Conservation (phyloP, 345 rosid species). For the Brassica cretica region DNA sequence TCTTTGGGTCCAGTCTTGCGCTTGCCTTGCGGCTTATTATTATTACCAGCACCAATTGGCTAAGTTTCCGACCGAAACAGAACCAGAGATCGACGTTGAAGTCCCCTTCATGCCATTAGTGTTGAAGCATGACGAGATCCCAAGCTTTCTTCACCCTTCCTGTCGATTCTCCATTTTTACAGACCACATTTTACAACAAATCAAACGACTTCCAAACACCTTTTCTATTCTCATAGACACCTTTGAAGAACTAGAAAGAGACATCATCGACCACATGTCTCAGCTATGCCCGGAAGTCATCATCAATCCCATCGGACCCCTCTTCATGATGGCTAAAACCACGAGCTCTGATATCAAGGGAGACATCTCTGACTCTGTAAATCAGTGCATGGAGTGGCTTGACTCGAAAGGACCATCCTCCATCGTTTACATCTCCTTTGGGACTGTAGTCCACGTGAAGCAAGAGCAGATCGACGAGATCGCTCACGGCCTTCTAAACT, state of each 20-base stretch:
- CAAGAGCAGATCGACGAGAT: background rate
- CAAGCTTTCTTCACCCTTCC: slow-evolving; percentile 66
- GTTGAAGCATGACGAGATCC: slow-evolving; percentile 66
- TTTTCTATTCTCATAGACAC: slow-evolving; percentile 64
- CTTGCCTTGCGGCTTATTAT: slow-evolving; percentile 63
- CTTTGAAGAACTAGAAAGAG: slow-evolving; percentile 65
- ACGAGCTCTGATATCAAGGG: slow-evolving; percentile 38
- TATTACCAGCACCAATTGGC: slow-evolving; percentile 49
- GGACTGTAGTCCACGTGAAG: background rate
- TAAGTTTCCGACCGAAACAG: slow-evolving; percentile 53
- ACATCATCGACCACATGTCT: slow-evolving; percentile 56
- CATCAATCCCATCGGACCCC: slow-evolving; percentile 62
- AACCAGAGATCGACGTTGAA: slow-evolving; percentile 55
- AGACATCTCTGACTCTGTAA: slow-evolving; percentile 48
- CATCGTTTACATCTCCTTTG: background rate
- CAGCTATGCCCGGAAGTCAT: slow-evolving; percentile 41
- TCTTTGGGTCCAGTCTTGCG: slow-evolving; percentile 90
- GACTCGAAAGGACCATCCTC: slow-evolving; percentile 30
- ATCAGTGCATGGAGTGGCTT: slow-evolving; percentile 60
- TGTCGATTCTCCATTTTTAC: slow-evolving; percentile 26
- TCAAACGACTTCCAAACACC: slow-evolving; percentile 29
- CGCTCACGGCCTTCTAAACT: background rate
- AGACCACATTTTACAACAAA: slow-evolving; percentile 49
- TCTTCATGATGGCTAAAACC: slow-evolving; percentile 51
- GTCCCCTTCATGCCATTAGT: slow-evolving; percentile 55